phyloP scores from a whole-genome alignment of 2,329 filamentous ascomycete genomes.

The Capronia americana region DNA sequence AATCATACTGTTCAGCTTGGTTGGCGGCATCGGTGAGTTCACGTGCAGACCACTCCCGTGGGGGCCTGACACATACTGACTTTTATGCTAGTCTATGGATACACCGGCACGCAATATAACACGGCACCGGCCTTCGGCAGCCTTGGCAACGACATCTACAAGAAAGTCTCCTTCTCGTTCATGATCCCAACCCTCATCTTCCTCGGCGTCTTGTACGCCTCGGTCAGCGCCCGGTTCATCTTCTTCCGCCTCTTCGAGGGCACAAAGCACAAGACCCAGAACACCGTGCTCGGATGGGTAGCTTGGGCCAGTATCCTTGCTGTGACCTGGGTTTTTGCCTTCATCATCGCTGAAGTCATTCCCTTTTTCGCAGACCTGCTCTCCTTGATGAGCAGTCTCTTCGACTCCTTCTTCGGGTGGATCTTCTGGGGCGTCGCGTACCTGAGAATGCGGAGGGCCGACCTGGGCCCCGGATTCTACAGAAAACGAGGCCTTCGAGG shows the following conservation, averaged over 20 bases:
- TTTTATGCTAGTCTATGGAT: constrained; percentile 49
- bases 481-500: constrained; percentile 51
- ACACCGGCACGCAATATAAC: constrained; percentile 87
- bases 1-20: constrained; percentile 81
- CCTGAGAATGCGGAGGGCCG: constrained; percentile 51
- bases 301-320: constrained; percentile 76
- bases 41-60: neutral
- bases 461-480: constrained; percentile 51
- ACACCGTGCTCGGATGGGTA: constrained; percentile 82
- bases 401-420: constrained; percentile 82
- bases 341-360: constrained; percentile 90
- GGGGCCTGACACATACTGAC: neutral
- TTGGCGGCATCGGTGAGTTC: constrained; percentile 67
- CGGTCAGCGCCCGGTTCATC: constrained; percentile 85
- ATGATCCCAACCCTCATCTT: constrained; percentile 97
- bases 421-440: constrained; percentile 74
- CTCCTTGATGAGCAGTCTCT: constrained; percentile 70
- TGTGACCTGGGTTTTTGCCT: constrained; percentile 80
- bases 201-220: constrained; percentile 87
- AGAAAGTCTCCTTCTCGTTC: constrained; percentile 90
- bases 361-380: constrained; percentile 83
- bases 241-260: constrained; percentile 88
- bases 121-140: constrained; percentile 87
- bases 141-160: constrained; percentile 73
- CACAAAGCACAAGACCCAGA: constrained; percentile 77